Evolutionary conservation across 2,329 filamentous ascomycete genomes (phyloP), one percentile per base, ranked within the genome.

Genomic region (Aspergillus unguis): DNA sequence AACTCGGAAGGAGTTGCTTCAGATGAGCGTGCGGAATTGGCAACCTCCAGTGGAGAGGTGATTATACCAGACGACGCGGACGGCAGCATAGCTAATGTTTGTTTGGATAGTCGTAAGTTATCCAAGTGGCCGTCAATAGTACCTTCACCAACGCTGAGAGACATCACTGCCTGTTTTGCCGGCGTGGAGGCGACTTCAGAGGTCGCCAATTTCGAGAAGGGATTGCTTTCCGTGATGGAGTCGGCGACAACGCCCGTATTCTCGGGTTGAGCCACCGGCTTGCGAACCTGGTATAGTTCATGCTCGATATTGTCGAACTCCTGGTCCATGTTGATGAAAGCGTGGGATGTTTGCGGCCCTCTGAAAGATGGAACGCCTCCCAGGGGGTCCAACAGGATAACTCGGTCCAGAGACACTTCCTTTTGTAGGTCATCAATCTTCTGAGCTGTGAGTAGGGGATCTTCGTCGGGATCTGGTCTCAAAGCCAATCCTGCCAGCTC

Each of bases 261-360:
- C 1, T 40, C 37, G 5, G 44, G 38, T 25, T 43, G 50, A 44
- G 44, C 42, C 5, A 61, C 48, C 6, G 62, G 60, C n/a, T 54
- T 47, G 44, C 61, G 62, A 25, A 61, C 61, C 40, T 66, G 63
- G 29, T 66, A 63, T 4, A 95, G 76, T 59, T 90, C 82, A 11
- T 80, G 71, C 55, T 83, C 78, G 44, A 95, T 86, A 27, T 81
- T 75, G 1, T 82, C 76, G 60, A 88, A 96, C 67, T 99, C 92
- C 65, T 97, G 91, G 65, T 95, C 88, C 52, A 99, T 80, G 62
- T 99, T 99, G 66, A 99, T 83, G 66, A 96, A 97, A 6, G 94
- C 83, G 67, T 94, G 87, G 2, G 87, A 46, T 80, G 82, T 60
- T 70, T 87, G 74, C 41, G 80, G 75, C 59, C 81, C 69, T 67